These are phyloP conservation scores for Solanum dulcamara DNA, from an alignment of 257 asterid species.

Conservation along the genomic window DNA sequence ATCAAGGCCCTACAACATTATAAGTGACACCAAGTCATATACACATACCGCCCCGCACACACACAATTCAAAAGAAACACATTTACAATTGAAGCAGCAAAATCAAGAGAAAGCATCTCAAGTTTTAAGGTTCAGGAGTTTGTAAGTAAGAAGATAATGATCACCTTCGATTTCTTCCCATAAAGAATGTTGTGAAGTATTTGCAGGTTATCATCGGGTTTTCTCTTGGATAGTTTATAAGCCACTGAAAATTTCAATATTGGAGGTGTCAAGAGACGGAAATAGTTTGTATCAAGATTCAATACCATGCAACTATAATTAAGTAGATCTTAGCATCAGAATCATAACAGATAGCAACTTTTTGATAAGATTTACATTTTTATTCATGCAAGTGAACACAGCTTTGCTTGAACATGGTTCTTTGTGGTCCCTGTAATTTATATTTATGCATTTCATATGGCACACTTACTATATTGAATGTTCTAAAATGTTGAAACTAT, in stretches of 20 bases:
- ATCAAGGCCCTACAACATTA: background rate
- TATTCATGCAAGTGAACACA: background rate
- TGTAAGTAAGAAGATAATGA: background rate
- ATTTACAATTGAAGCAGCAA: background rate
- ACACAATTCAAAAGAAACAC: background rate
- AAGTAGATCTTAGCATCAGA: background rate
- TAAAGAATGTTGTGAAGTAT: conserved; percentile 74
- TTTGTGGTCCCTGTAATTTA: background rate
- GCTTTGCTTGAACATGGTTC: background rate
- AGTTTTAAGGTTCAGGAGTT: background rate
- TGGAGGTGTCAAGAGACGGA: background rate
- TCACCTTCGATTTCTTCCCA: conserved; percentile 83
- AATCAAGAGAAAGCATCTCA: background rate
- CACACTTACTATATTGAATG: background rate
- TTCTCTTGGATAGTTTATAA: conserved; percentile 84
- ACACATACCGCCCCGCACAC: background rate
- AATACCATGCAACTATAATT: background rate
- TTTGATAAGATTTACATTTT: background rate
- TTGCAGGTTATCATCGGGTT: conserved; percentile 80
- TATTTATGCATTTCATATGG: background rate
- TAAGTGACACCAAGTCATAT: background rate
- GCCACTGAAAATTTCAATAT: conserved; percentile 51
- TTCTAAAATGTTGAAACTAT: background rate
- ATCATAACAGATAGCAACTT: background rate
- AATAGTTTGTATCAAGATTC: background rate